Conservation (phyloP, 257 asterid species). For the Henckelia pumila region DNA sequence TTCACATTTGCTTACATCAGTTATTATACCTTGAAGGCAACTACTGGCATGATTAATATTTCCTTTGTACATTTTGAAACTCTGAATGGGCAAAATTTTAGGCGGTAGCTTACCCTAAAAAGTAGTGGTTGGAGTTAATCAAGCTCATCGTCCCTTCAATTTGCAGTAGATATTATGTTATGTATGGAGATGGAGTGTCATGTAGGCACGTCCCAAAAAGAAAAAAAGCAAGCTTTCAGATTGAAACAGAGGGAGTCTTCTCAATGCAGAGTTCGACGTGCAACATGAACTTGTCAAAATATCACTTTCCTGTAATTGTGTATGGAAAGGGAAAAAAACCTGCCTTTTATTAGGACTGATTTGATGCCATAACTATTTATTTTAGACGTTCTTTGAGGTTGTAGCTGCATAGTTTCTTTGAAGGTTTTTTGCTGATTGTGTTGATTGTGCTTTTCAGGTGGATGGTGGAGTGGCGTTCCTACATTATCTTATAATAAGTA, state of each 20-base stretch:
- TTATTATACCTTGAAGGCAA: not conserved
- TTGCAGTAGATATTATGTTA: not conserved
- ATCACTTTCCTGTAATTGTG: not conserved
- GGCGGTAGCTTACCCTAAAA: not conserved
- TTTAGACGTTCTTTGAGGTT: not conserved
- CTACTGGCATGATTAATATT: not conserved
- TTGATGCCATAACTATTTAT: not conserved
- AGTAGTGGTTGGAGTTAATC: not conserved
- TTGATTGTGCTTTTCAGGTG: conserved; percentile 50
- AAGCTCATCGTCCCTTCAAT: not conserved
- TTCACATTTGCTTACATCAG: not conserved
- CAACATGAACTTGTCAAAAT: not conserved
- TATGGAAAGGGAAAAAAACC: not conserved
- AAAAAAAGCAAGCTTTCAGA: not conserved
- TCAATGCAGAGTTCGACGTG: not conserved
- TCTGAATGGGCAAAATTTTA: not conserved
- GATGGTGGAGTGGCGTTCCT: conserved; percentile 99
- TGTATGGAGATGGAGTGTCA: not conserved
- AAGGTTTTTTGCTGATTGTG: conserved; percentile 6
- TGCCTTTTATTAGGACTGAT: conserved; percentile 7
- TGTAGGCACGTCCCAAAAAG: not conserved
- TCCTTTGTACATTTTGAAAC: not conserved
- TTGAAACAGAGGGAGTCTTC: not conserved
- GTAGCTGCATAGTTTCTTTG: not conserved
- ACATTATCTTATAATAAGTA: conserved; percentile 67